Conservation (phyloP, 208 protist species). For the Leishmania tarentolae region DNA sequence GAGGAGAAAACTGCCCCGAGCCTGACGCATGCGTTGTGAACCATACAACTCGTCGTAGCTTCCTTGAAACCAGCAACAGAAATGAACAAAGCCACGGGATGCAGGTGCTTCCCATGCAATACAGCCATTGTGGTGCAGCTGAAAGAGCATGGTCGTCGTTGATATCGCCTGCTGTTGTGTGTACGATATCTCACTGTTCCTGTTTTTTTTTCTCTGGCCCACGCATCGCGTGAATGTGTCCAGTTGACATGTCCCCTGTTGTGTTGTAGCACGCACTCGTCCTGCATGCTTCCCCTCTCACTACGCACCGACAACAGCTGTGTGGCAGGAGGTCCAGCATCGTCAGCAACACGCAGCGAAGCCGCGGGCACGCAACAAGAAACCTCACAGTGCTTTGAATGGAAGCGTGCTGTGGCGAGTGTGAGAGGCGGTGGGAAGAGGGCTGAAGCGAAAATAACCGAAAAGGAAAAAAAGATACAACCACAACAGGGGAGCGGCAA, state of each 20-base stretch:
- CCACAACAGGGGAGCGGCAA: neutral
- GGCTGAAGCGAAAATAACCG: neutral
- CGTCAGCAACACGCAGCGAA: neutral
- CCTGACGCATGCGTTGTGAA: neutral
- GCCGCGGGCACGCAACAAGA: neutral
- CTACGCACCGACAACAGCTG: neutral
- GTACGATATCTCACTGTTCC: too few species aligned
- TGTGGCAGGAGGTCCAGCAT: neutral
- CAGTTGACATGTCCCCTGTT: neutral
- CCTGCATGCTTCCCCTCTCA: neutral
- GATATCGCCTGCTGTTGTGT: too few species aligned
- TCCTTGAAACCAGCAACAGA: neutral
- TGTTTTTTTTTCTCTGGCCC: too few species aligned
- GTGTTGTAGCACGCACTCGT: neutral
- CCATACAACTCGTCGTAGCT: neutral
- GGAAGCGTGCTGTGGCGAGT: neutral
- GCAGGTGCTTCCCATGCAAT: too few species aligned
- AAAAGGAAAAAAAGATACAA: neutral
- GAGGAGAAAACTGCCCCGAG: neutral
- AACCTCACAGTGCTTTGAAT: neutral
- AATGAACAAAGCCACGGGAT: neutral
- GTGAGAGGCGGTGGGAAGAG: neutral
- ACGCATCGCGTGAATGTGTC: too few species aligned
- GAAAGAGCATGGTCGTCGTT: too few species aligned
- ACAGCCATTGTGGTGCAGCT: too few species aligned